phyloP scores from a whole-genome alignment of 768 basidiomycete species.

The Lactarius deliciosus region DNA sequence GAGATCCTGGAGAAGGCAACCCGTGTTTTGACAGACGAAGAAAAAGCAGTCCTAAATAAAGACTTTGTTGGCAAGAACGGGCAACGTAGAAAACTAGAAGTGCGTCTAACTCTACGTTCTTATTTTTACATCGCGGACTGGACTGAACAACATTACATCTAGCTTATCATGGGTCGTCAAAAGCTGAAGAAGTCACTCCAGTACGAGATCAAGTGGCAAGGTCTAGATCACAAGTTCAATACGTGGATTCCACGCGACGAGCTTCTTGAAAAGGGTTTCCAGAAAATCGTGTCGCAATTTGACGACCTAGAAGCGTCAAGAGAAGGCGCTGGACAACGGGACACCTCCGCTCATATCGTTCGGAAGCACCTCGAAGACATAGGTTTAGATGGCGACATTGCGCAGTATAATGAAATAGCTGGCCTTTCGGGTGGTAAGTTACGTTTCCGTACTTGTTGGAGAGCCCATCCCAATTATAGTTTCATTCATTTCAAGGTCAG shows the following conservation, averaged over 20 bases:
- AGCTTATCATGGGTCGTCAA: slow-evolving; percentile 91
- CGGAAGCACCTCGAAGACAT: slow-evolving; percentile 94
- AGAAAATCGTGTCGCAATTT: slow-evolving; percentile 88
- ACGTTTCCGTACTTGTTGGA: neutral
- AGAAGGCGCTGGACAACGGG: slow-evolving; percentile 90
- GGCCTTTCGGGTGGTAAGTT: slow-evolving; percentile 85
- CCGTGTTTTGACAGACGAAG: slow-evolving; percentile 86
- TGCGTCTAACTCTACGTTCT: slow-evolving; percentile 35
- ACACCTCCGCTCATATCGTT: slow-evolving; percentile 77
- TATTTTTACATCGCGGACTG: slow-evolving; percentile 19
- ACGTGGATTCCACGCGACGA: slow-evolving; percentile 91
- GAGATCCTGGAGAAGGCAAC: slow-evolving; percentile 91
- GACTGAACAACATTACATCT: slow-evolving; percentile 10
- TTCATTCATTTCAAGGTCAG: slow-evolving; percentile 54
- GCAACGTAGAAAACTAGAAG: slow-evolving; percentile 88
- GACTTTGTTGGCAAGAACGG: slow-evolving; percentile 93
- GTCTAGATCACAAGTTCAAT: slow-evolving; percentile 82
- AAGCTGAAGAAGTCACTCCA: slow-evolving; percentile 95
- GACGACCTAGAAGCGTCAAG: slow-evolving; percentile 95
- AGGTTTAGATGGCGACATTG: slow-evolving; percentile 95
- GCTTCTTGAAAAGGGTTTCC: slow-evolving; percentile 81
- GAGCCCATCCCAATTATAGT: slow-evolving; percentile 14
- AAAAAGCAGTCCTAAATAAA: slow-evolving; percentile 71
- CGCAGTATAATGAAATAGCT: slow-evolving; percentile 95
- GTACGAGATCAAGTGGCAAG: slow-evolving; percentile 89